Percentiles rank a stretch among this genome's conserved stretches.
These are phyloP conservation scores for Quercus phellos DNA, from an alignment of 331 rosid species.

Conservation along the genomic window DNA sequence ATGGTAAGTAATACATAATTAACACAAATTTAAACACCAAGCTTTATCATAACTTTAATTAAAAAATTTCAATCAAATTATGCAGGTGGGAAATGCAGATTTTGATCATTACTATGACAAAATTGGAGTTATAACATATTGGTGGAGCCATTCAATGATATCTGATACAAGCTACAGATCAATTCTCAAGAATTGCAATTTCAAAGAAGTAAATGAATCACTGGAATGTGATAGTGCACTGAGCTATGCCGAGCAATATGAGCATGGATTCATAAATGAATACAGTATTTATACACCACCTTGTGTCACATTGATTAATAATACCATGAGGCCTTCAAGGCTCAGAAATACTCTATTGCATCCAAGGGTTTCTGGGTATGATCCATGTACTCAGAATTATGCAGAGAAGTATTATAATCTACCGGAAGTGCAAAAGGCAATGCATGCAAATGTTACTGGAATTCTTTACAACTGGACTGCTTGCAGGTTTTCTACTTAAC, in stretches of 20 bases:
- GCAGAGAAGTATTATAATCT: constrained; percentile 75
- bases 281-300: constrained; percentile 72
- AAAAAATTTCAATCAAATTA: neutral
- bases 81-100: constrained; percentile 80
- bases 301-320: constrained; percentile 23
- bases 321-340: constrained; percentile 21
- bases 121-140: constrained; percentile 63
- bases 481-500: constrained; percentile 50
- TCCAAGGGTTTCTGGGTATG: constrained; percentile 43
- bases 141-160: constrained; percentile 86
- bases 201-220: constrained; percentile 33
- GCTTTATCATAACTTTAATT: neutral
- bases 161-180: constrained; percentile 65
- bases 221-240: constrained; percentile 42
- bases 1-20: constrained; percentile 36
- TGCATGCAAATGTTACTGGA: constrained; percentile 74
- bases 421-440: constrained; percentile 67
- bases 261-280: constrained; percentile 56
- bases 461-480: constrained; percentile 87
- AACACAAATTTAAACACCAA: neutral
- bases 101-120: constrained; percentile 62
- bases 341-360: constrained; percentile 46
- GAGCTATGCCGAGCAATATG: constrained; percentile 45
- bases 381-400: constrained; percentile 73
- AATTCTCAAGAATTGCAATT: constrained; percentile 59